Conservation (phyloP, 805 yeast genomes). For the Gaillardinia entomophila region DNA sequence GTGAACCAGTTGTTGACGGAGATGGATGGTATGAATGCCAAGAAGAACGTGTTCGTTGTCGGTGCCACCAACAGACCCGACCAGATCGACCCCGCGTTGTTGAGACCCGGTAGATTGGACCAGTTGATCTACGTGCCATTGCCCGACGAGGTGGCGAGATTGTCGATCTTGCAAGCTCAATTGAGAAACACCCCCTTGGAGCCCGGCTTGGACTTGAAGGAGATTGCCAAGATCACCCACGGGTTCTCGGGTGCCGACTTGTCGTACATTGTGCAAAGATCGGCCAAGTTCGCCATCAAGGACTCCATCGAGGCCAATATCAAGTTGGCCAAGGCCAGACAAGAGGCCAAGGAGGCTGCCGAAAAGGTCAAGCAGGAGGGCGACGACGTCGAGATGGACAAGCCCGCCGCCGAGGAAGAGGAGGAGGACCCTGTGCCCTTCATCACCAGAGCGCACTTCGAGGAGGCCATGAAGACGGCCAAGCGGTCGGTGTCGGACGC, state of each 20-base stretch:
- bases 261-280: constrained; percentile 93
- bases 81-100: constrained; percentile 96
- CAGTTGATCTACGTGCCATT: constrained; percentile 97
- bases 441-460: constrained; percentile 89
- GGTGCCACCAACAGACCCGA: constrained; percentile 99
- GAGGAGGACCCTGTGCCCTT: constrained; percentile 94
- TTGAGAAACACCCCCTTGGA: constrained; percentile 97
- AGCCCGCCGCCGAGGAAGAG: constrained; percentile 46
- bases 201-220: constrained; percentile 85
- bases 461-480: constrained; percentile 99
- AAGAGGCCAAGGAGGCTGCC: constrained; percentile 40
- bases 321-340: constrained; percentile 31
- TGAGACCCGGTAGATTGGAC: constrained; percentile 98
- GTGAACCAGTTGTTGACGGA: constrained; percentile 94
- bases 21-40: constrained; percentile 99
- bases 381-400: constrained; percentile 47
- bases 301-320: constrained; percentile 85
- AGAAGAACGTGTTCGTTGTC: constrained; percentile 96
- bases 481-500: constrained; percentile 95
- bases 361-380: constrained; percentile 22
- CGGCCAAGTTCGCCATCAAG: constrained; percentile 97
- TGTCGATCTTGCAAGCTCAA: constrained; percentile 91
- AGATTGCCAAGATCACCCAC: constrained; percentile 89
- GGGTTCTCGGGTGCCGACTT: constrained; percentile 99
- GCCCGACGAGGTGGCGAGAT: constrained; percentile 93